Evolutionary conservation across 768 basidiomycete genomes (phyloP).

Genomic region (Cyclocybe cylindracea): DNA sequence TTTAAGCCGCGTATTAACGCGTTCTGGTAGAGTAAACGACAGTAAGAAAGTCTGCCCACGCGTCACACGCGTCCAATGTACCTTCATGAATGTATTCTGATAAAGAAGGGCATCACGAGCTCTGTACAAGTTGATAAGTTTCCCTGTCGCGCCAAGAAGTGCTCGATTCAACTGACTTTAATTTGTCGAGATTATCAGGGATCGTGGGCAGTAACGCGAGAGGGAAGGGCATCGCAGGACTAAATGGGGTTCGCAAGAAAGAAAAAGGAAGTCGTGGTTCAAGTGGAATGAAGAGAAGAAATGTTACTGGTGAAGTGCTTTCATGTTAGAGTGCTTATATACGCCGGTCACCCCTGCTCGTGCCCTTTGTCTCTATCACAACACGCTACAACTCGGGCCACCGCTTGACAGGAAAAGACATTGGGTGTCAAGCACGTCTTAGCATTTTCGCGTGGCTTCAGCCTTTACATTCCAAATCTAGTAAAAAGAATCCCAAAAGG

Average conservation of each 20-base stretch:
- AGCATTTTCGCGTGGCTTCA: too few species aligned
- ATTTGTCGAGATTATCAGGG: constrained; percentile 19
- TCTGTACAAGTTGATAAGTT: constrained; percentile 1
- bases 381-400: too few species aligned
- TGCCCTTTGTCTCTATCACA: background rate
- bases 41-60: background rate
- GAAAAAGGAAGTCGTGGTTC: background rate
- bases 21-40: constrained; percentile 18
- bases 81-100: constrained; percentile 31
- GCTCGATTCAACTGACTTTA: constrained; percentile 16
- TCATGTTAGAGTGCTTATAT: background rate
- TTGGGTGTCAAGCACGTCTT: too few species aligned
- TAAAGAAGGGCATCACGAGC: constrained; percentile 16
- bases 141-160: background rate
- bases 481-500: too few species aligned
- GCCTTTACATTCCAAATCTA: too few species aligned
- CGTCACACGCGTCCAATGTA: background rate
- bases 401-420: too few species aligned
- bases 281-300: too few species aligned
- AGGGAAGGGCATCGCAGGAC: constrained; percentile 11
- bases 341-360: background rate
- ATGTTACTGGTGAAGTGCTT: too few species aligned
- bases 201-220: constrained; percentile 24
- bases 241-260: background rate
- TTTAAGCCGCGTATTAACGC: constrained; percentile 27